These are phyloP conservation scores for Chenopodium berlandieri DNA, from an alignment of 148 eudicot genomes.

Conservation along the genomic window DNA sequence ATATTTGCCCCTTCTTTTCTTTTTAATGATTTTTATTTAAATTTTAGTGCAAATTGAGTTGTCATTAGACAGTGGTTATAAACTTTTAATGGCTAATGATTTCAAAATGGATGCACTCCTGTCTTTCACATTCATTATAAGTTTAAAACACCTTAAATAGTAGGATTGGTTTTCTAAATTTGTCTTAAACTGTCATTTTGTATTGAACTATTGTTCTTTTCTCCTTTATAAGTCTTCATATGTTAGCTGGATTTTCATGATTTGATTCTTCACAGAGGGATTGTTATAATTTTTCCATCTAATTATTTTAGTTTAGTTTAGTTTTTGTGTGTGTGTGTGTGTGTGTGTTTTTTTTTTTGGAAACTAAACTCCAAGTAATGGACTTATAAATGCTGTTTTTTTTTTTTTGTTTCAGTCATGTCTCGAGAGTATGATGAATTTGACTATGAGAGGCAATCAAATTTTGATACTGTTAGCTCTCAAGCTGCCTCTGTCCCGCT, in stretches of 20 bases:
- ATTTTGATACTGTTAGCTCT: no score
- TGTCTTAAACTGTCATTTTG: background rate
- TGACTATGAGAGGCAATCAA: no score
- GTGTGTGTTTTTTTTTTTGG: no score
- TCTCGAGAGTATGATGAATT: no score
- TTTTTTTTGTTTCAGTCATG: no score
- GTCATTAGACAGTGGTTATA: constrained; percentile 22
- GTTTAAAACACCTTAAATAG: background rate
- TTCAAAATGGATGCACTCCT: constrained; percentile 9
- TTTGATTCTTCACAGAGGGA: no score
- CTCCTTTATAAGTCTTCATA: background rate
- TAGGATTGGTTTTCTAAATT: background rate
- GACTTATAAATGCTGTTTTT: no score
- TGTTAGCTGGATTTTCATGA: background rate
- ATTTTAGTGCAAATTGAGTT: constrained; percentile 17
- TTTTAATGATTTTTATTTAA: background rate
- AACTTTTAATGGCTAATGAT: constrained; percentile 20
- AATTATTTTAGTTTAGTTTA: no score
- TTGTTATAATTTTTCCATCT: no score
- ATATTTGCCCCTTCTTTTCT: background rate
- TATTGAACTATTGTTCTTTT: background rate
- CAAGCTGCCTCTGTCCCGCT: no score
- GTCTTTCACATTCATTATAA: background rate
- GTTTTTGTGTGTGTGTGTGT: no score
- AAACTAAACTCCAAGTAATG: no score